phyloP scores from a whole-genome alignment of 345 rosid species.

The Stellera chamaejasme region DNA sequence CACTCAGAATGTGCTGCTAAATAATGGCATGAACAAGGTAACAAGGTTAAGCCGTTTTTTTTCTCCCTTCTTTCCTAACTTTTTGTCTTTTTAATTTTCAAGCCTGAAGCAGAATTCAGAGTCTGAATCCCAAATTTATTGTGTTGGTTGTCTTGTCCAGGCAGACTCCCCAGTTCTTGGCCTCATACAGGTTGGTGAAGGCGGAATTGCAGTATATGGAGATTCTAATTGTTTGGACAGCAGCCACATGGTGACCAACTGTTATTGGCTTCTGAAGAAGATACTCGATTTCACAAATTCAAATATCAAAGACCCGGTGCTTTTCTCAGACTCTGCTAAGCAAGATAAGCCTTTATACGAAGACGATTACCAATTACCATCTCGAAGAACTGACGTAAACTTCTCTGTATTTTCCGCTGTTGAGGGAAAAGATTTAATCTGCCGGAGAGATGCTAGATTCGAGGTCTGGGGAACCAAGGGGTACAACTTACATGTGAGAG shows the following conservation, averaged over 20 bases:
- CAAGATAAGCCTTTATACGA: constrained; percentile 38
- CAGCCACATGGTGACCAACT: constrained; percentile 98
- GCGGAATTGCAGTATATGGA: constrained; percentile 83
- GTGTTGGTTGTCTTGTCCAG: constrained; percentile 29
- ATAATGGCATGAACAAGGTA: constrained; percentile 56
- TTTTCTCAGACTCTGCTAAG: constrained; percentile 52
- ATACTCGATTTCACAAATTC: constrained; percentile 72
- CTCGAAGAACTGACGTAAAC: constrained; percentile 87
- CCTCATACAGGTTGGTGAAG: constrained; percentile 64
- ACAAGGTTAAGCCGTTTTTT: constrained; percentile 1
- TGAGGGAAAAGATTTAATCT: constrained; percentile 62
- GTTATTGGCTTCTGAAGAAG: constrained; percentile 88
- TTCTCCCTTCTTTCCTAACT: background rate
- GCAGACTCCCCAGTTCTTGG: constrained; percentile 90
- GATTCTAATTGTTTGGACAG: constrained; percentile 97
- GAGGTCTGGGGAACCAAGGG: constrained; percentile 98
- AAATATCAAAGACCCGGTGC: constrained; percentile 62
- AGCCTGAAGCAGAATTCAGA: too few relatives aligned
- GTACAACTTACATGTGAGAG: constrained; percentile 55
- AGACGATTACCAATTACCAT: constrained; percentile 68
- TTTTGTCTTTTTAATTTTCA: too few relatives aligned
- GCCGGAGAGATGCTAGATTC: constrained; percentile 73
- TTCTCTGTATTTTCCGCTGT: constrained; percentile 78
- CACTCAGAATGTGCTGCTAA: constrained; percentile 63
- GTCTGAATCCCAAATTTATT: background rate